phyloP scores from a whole-genome alignment of 2,329 filamentous ascomycete species.

The Pleomassaria siparia region DNA sequence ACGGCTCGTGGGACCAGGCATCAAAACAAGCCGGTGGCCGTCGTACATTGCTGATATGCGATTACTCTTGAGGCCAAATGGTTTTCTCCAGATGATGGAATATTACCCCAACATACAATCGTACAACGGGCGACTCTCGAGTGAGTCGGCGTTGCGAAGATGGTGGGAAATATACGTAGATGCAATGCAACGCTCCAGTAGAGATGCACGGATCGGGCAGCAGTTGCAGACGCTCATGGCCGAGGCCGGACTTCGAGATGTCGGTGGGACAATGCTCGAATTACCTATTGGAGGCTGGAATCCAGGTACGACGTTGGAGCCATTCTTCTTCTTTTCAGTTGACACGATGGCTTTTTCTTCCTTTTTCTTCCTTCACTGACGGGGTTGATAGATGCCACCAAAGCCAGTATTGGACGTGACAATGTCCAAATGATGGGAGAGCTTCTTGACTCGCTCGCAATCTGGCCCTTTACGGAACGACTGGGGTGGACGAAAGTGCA shows the following conservation, averaged over 20 bases:
- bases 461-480: slow-evolving; percentile 40
- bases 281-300: slow-evolving; percentile 43
- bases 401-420: slow-evolving; percentile 32
- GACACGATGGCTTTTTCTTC: too few species aligned
- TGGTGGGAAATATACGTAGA: slow-evolving; percentile 41
- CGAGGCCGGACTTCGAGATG: slow-evolving; percentile 34
- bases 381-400: slow-evolving; percentile 26
- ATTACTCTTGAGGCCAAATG: slow-evolving; percentile 69
- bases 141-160: slow-evolving; percentile 41
- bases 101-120: slow-evolving; percentile 85
- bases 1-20: slow-evolving; percentile 69
- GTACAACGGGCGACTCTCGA: slow-evolving; percentile 74
- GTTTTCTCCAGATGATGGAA: slow-evolving; percentile 89
- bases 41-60: slow-evolving; percentile 76
- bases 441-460: slow-evolving; percentile 39
- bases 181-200: slow-evolving; percentile 36
- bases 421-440: slow-evolving; percentile 33
- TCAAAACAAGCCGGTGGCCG: slow-evolving; percentile 71
- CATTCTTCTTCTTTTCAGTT: not conserved
- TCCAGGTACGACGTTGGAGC: slow-evolving; percentile 37
- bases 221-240: slow-evolving; percentile 30
- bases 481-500: slow-evolving; percentile 34
- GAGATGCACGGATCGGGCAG: slow-evolving; percentile 38
- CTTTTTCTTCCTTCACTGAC: slow-evolving; percentile 1
- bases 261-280: slow-evolving; percentile 29